phyloP scores from a whole-genome alignment of 2,329 filamentous ascomycete species.

The Colletotrichum sp. region DNA sequence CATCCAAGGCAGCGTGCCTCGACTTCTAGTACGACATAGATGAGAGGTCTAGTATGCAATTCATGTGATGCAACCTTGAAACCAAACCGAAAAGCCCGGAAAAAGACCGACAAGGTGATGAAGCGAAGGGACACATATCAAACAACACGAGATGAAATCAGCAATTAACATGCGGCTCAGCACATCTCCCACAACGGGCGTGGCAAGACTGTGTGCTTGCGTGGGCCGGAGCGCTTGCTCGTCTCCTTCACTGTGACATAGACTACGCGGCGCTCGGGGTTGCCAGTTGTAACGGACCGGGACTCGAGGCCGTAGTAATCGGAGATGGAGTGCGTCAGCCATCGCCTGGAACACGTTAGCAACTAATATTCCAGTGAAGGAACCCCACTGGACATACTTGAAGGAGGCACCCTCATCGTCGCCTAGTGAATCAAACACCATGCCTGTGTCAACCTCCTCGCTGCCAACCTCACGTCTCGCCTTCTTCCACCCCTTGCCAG shows the following conservation, averaged over 20 bases:
- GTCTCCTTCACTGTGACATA: constrained; percentile 76
- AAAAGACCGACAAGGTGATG: neutral
- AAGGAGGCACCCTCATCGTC: constrained; percentile 81
- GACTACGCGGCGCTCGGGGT: constrained; percentile 77
- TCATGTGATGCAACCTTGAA: neutral
- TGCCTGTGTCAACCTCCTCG: constrained; percentile 63
- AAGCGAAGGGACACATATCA: neutral
- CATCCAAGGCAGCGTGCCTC: neutral
- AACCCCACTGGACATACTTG: constrained; percentile 62
- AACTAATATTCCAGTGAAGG: neutral
- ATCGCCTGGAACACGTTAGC: constrained; percentile 64
- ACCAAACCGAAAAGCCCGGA: neutral
- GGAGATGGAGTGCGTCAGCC: constrained; percentile 91
- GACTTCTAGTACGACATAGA: neutral
- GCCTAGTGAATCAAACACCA: constrained; percentile 82
- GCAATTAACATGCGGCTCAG: constrained; percentile 30
- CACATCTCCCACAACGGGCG: constrained; percentile 69
- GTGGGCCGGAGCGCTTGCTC: constrained; percentile 26
- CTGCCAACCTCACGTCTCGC: constrained; percentile 58
- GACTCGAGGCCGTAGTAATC: constrained; percentile 90
- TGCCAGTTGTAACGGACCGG: constrained; percentile 76
- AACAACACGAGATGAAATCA: neutral
- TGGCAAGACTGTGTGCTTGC: constrained; percentile 49
- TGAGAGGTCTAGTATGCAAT: neutral
- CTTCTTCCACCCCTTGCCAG: constrained; percentile 49